Percentiles rank a stretch among this genome's conserved stretches.
Conservation (phyloP, 139 green algal genomes). For the Haematococcus sp. region DNA sequence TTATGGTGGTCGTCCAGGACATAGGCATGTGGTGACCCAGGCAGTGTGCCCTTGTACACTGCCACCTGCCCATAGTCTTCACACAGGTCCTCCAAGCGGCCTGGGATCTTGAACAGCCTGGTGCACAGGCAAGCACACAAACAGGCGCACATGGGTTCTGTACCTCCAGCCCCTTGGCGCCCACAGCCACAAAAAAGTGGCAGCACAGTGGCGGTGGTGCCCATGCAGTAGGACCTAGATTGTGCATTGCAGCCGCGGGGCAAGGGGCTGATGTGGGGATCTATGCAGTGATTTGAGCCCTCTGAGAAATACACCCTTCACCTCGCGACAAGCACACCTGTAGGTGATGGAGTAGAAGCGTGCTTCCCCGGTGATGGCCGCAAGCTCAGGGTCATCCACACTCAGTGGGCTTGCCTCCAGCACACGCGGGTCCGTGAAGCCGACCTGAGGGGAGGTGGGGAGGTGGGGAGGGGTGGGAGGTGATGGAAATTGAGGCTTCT, state of each 20-base stretch:
- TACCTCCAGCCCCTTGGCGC: too few relatives aligned
- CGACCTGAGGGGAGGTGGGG: constrained; percentile 38
- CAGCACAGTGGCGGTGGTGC: too few relatives aligned
- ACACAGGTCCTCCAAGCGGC: constrained; percentile 71
- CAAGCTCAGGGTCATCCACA: constrained; percentile 77
- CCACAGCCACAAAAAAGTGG: neutral
- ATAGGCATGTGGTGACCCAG: constrained; percentile 67
- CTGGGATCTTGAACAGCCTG: constrained; percentile 95
- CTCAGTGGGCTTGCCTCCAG: constrained; percentile 57
- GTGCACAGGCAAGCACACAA: neutral
- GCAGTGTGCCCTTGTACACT: constrained; percentile 79
- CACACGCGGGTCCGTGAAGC: constrained; percentile 84
- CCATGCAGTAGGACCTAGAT: too few relatives aligned
- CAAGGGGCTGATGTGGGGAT: too few relatives aligned
- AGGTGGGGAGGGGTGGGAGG: too few relatives aligned
- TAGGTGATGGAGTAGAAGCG: constrained; percentile 94
- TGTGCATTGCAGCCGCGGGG: too few relatives aligned
- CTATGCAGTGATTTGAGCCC: too few relatives aligned
- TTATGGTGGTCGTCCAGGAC: constrained; percentile 79
- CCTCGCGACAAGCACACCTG: too few relatives aligned
- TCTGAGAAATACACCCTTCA: too few relatives aligned
- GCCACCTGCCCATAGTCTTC: constrained; percentile 88
- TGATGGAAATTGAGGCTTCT: too few relatives aligned
- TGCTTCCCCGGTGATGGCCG: constrained; percentile 74
- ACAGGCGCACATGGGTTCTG: neutral